Evolutionary conservation across 495 filamentous ascomycete species (phyloP), one percentile per base, ranked within the genome.

Genomic region (Xanthoparmelia taractica): DNA sequence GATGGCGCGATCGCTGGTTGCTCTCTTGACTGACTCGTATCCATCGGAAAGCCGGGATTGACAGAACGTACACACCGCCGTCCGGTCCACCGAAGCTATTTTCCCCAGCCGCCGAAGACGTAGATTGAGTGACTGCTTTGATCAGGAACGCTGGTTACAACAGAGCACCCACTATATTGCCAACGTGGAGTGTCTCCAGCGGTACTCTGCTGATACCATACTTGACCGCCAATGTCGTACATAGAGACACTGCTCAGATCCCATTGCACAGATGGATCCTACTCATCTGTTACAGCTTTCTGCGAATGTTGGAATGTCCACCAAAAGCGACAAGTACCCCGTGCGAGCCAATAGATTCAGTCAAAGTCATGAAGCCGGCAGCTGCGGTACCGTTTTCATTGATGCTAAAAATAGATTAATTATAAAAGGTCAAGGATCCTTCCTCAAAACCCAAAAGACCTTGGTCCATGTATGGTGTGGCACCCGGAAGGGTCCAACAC

Each of bases 51-150:
- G 63, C 61, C 1, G 65, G 65, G 20, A 67, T 59, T 25, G 65
- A 67, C n/a, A 67, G 48, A 27, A 67, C 65, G 38, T 67, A 67
- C n/a, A 67, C 61, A 33, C 48, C 27, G 15, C 65, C 65, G 20
- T 67, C 61, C 7, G 54, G 59, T n/a, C 17, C 41, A 47, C 38
- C 41, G 18, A 40, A 45, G 8, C 27, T 63, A n/a, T 55, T 59
- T n/a, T 8, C 57, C 57, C 65, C 61, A 67, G 12, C 65, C 65
- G 31, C 65, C 65, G 48, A 67, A 67, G 13, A 64, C 61, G 61
- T 67, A 67, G 45, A 67, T 63, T 23, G 65, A 67, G 15, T 67
- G 65, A 52, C 65, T 67, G 38, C 65, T 67, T 33, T 60, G 25
- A 33, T 67, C 65, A 5, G 60, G 47, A 60, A 61, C 65, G 48